Evolutionary conservation across 2,329 filamentous ascomycete species (phyloP).

Genomic region (Drechslera avenae): DNA sequence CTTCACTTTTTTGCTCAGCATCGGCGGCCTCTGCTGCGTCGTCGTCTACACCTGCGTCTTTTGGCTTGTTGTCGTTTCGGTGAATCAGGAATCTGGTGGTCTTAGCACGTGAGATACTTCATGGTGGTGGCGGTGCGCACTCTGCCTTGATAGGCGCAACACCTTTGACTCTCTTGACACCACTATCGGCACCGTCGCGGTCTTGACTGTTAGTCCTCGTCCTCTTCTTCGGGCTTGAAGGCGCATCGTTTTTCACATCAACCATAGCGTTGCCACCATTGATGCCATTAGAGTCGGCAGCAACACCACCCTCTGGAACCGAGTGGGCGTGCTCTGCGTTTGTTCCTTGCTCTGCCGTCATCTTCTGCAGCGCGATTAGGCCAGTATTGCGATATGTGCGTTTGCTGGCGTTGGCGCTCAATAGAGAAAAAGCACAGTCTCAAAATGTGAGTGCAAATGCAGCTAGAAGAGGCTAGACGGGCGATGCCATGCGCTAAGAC

Average conservation of each 20-base stretch:
- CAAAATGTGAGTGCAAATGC: constrained; percentile 25
- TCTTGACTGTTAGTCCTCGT: constrained; percentile 43
- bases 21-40: constrained; percentile 65
- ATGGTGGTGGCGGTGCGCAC: constrained; percentile 51
- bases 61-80: constrained; percentile 32
- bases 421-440: constrained; percentile 17
- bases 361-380: constrained; percentile 7
- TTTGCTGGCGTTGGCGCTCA: constrained; percentile 17
- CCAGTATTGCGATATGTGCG: constrained; percentile 9
- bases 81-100: constrained; percentile 42
- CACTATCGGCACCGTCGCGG: constrained; percentile 29
- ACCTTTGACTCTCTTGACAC: constrained; percentile 53
- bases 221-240: constrained; percentile 44
- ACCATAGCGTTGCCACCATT: constrained; percentile 33
- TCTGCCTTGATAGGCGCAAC: constrained; percentile 75
- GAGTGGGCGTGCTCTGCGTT: constrained; percentile 14
- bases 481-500: constrained; percentile 16
- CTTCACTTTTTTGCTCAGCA: constrained; percentile 44
- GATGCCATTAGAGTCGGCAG: constrained; percentile 21
- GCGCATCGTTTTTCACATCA: constrained; percentile 27
- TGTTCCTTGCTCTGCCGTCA: constrained; percentile 23
- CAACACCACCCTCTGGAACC: constrained; percentile 17
- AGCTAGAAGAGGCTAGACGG: constrained; percentile 26
- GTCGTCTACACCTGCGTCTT: constrained; percentile 52
- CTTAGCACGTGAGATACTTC: constrained; percentile 23